Conservation (phyloP, 768 basidiomycete genomes). For the Lactifluus echinatus region DNA sequence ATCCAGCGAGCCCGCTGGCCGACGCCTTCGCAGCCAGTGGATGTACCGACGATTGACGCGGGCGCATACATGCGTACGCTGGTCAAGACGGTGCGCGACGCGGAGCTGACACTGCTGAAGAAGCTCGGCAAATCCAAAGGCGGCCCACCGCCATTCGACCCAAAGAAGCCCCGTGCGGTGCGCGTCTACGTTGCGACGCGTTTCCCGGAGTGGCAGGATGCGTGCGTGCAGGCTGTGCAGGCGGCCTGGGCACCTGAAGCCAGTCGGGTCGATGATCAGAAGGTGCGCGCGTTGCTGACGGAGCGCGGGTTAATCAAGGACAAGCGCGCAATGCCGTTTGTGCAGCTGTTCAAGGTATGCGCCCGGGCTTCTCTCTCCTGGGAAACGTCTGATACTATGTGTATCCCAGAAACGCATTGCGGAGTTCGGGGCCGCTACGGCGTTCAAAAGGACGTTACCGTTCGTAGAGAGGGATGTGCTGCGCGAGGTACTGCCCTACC, state of each 20-base stretch:
- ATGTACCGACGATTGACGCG: constrained; percentile 60
- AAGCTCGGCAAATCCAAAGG: constrained; percentile 69
- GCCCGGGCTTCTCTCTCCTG: neutral
- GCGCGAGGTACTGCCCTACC: constrained; percentile 61
- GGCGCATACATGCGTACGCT: constrained; percentile 81
- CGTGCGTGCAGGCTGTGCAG: constrained; percentile 66
- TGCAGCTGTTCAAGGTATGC: constrained; percentile 84
- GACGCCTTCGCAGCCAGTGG: constrained; percentile 47
- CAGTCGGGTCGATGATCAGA: constrained; percentile 73
- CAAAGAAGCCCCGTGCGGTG: constrained; percentile 76
- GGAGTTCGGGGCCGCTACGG: constrained; percentile 63
- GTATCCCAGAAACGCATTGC: constrained; percentile 66
- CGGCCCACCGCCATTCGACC: constrained; percentile 56
- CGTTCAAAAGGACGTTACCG: constrained; percentile 73
- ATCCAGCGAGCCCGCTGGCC: constrained; percentile 86
- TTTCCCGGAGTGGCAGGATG: constrained; percentile 94
- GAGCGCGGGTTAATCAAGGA: constrained; percentile 84
- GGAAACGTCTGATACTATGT: neutral
- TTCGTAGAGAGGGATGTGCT: constrained; percentile 79
- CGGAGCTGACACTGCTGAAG: constrained; percentile 72
- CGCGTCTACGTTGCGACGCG: constrained; percentile 82
- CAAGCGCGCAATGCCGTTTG: constrained; percentile 92
- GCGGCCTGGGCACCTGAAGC: constrained; percentile 50
- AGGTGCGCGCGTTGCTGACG: constrained; percentile 58
- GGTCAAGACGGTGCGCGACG: constrained; percentile 87